These are phyloP conservation scores for Hymenoscyphus scutula DNA, from an alignment of 2,329 filamentous ascomycete genomes.

Conservation along the genomic window DNA sequence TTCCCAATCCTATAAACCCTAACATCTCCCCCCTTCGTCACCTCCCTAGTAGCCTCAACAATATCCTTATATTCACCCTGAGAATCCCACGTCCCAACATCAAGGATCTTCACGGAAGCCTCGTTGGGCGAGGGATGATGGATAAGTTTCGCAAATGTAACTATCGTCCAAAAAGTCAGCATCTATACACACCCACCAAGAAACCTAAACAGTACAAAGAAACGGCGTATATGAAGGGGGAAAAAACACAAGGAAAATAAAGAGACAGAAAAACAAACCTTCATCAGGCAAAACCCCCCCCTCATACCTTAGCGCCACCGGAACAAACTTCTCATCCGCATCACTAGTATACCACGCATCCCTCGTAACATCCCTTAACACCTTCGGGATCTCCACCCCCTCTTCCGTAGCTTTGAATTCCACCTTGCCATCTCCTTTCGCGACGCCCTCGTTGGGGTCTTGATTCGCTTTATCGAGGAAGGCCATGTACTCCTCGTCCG, in stretches of 20 bases:
- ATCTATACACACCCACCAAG: too few relatives aligned
- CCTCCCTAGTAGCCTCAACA: slow-evolving; percentile 65
- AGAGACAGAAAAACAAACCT: slow-evolving; percentile 45
- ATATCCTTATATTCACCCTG: slow-evolving; percentile 67
- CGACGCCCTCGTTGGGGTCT: slow-evolving; percentile 63
- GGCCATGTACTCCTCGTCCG: slow-evolving; percentile 77
- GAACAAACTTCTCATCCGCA: slow-evolving; percentile 81
- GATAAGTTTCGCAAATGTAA: slow-evolving; percentile 68
- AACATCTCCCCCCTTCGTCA: slow-evolving; percentile 61
- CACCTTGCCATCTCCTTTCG: slow-evolving; percentile 33
- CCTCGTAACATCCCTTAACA: slow-evolving; percentile 50
- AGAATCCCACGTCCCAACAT: slow-evolving; percentile 70
- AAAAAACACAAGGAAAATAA: slow-evolving; percentile 12
- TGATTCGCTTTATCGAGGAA: slow-evolving; percentile 87
- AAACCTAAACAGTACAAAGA: too few relatives aligned
- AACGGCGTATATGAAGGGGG: too few relatives aligned
- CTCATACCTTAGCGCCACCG: slow-evolving; percentile 65
- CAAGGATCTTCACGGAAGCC: slow-evolving; percentile 62
- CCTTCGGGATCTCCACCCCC: slow-evolving; percentile 58
- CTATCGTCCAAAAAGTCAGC: slow-evolving; percentile 42
- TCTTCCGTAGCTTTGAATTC: slow-evolving; percentile 53
- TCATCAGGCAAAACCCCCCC: slow-evolving; percentile 57
- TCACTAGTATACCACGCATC: slow-evolving; percentile 74
- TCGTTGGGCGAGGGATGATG: slow-evolving; percentile 52
- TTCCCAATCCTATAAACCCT: slow-evolving; percentile 70